Base-by-base conservation (phyloP, 2,329 filamentous ascomycete genomes). In the Colletotrichum sp. region DNA sequence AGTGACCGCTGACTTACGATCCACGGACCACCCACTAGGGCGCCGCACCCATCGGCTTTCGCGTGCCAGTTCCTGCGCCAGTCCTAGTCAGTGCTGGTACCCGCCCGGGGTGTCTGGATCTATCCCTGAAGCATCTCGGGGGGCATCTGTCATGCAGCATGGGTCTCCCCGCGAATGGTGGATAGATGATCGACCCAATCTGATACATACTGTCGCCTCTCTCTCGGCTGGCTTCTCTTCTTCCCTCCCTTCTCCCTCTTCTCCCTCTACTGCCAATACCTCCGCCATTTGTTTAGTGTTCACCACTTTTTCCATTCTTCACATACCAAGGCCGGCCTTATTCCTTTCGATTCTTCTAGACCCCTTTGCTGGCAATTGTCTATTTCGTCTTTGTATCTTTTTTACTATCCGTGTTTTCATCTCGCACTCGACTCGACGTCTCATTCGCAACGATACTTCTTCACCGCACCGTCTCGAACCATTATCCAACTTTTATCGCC, bases 181-280 rank as follows among this genome's bases (percentile, higher is more conserved):
- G 66, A 71, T 71, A 65, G 66, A 75, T 69, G 75, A 76, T 76
- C 68, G 78, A 69, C 79, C 76, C 52, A 77, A 71, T 75, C 75
- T 77, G 74, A 77, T 77, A 78, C 76, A 78, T 77, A 77, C 76
- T 75, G 74, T 77, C 71, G 68, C 70, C 75, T 78, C 66, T 73
- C 74, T 72, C 76, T 69, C 74, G 28, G 49, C 66, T 76, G 55
- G 7, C 55, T 65, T 62, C 63, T 66, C 30, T 32, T 24, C 39
- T 63, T 75, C 34, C 62, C 64, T 71, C 66, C 63, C 59, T 70
- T 69, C 70, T 65, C 75, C 71, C 52, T 64, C 66, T 65, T 71
- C 63, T 70, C 65, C 73, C 55, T 73, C 69, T 70, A 12, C 13
- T 57, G 52, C n/a, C 39, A 55, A 21, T 57, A 77, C 52, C 44